Evolutionary conservation across 164 flowering plant genomes (phyloP).

Genomic region (Buxus sempervirens): DNA sequence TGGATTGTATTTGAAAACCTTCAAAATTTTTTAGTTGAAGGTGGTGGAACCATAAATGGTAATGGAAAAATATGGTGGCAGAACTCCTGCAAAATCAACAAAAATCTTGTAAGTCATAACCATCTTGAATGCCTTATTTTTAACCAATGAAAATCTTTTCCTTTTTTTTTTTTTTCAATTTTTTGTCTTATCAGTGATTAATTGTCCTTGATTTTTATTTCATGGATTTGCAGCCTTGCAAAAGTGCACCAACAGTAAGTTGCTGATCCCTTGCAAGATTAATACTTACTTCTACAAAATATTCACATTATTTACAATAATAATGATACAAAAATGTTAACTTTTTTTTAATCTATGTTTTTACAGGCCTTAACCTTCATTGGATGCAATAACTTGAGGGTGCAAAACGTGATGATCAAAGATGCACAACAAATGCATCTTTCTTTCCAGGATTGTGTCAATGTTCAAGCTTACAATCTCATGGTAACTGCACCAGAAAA

Average conservation of each 20-base stretch:
- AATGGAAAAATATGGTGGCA: constrained; percentile 68
- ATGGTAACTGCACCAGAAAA: constrained; percentile 43
- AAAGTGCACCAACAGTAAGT: constrained; percentile 80
- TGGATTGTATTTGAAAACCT: constrained; percentile 47
- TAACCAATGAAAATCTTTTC: not conserved
- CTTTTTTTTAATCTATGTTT: not conserved
- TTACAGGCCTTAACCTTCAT: constrained; percentile 66
- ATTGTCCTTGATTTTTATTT: constrained; percentile 5
- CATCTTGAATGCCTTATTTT: not conserved
- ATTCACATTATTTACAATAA: too few species aligned
- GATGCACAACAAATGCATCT: constrained; percentile 80
- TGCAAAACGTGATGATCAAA: constrained; percentile 35
- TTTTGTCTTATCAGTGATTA: not conserved
- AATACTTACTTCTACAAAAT: not conserved
- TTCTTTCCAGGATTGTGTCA: constrained; percentile 38
- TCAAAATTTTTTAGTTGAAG: constrained; percentile 31
- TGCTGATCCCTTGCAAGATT: not conserved
- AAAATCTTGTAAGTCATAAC: constrained; percentile 27
- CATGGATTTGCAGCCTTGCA: constrained; percentile 69
- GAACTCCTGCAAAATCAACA: constrained; percentile 61
- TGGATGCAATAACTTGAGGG: constrained; percentile 49
- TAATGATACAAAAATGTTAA: too few species aligned
- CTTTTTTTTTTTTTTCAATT: not conserved
- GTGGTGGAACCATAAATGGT: constrained; percentile 59
- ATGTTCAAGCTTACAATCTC: constrained; percentile 44